Evolutionary conservation across 768 basidiomycete species (phyloP), one percentile per base, ranked within the genome.

Genomic region (Tricholoma bakamatsutake): DNA sequence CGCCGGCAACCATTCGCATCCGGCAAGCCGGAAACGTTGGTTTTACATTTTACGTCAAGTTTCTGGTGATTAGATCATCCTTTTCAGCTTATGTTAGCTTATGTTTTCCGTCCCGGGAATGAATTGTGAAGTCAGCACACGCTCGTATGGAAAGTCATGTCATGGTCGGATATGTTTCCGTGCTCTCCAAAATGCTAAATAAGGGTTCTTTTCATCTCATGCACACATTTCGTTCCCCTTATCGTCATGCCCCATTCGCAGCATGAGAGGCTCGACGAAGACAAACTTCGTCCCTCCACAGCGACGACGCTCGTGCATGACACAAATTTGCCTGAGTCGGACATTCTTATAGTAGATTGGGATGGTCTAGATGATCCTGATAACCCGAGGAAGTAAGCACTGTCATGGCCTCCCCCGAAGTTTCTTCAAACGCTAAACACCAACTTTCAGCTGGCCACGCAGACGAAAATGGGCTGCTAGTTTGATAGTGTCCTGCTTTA

Each of bases 401-500:
- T 53, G 0, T 7, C 21, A 17, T 51, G 1, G 11, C 10, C 34
- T 18, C 24, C 1, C 24, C 17, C 24, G 49, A n/a, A 12, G 15
- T 6, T 46, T 30, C 7, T 24, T 52, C 21, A 5, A n/a, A 42
- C 30, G 21, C 31, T 35, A 4, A 11, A 21, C 39, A 24, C 28
- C 9, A 42, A 3, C 33, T 30, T 5, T 42, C 53, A 83, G 87
- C 63, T 87, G 87, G 86, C 63, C 73, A 3, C 77, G 73, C 52
- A 72, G 64, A 28, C 71, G 71, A 61, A 88, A 85, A 74, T 87
- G 85, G 87, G 78, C 74, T 0, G 81, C 81, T 0, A 86, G 84
- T 0, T 59, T 77, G n/a, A 75, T 87, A 28, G 80, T 87, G 0
- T 87, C 87, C 0, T 72, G 75, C 0, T 89, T 86, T 64, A 84